phyloP scores from a whole-genome alignment of 208 protist genomes.

The Leishmania aethiopica region DNA sequence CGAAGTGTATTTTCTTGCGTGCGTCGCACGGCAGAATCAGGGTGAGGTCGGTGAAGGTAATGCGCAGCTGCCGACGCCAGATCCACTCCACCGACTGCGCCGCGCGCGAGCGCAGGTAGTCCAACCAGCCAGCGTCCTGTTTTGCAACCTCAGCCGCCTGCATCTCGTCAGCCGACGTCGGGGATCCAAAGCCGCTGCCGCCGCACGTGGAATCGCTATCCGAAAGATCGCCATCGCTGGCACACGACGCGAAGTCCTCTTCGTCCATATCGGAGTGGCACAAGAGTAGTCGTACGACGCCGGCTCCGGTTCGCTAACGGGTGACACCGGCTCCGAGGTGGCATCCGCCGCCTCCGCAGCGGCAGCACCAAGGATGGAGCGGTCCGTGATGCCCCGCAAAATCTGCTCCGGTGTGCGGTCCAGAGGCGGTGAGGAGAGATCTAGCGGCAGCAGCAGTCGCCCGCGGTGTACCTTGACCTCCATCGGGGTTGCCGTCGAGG shows the following conservation, averaged over 20 bases:
- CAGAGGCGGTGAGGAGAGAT: conserved; percentile 20
- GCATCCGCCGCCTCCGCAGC: conserved; percentile 4
- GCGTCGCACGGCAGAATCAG: conserved; percentile 51
- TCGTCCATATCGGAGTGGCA: conserved; percentile 16
- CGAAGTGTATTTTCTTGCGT: conserved; percentile 37
- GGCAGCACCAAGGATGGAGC: conserved; percentile 53
- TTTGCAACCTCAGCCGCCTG: background rate
- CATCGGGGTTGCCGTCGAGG: conserved; percentile 50
- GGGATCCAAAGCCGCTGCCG: conserved; percentile 25
- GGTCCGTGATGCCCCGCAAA: conserved; percentile 50
- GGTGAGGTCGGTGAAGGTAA: conserved; percentile 46
- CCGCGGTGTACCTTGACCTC: conserved; percentile 35
- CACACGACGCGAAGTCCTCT: conserved; percentile 72
- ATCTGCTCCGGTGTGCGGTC: conserved; percentile 59
- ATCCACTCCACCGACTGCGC: conserved; percentile 67
- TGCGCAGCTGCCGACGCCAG: conserved; percentile 60
- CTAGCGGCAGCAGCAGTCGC: conserved; percentile 39
- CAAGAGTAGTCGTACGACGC: conserved; percentile 16
- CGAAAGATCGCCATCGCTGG: conserved; percentile 50
- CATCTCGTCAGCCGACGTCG: conserved; percentile 6
- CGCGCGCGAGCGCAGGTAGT: conserved; percentile 43
- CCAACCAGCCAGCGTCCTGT: conserved; percentile 42
- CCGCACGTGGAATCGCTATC: conserved; percentile 28
- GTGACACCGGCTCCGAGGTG: conserved; percentile 20
- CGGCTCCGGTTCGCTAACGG: conserved; percentile 9